Conservation (phyloP, 352 stramenopile species). For the Globisporangium cederbergense region DNA sequence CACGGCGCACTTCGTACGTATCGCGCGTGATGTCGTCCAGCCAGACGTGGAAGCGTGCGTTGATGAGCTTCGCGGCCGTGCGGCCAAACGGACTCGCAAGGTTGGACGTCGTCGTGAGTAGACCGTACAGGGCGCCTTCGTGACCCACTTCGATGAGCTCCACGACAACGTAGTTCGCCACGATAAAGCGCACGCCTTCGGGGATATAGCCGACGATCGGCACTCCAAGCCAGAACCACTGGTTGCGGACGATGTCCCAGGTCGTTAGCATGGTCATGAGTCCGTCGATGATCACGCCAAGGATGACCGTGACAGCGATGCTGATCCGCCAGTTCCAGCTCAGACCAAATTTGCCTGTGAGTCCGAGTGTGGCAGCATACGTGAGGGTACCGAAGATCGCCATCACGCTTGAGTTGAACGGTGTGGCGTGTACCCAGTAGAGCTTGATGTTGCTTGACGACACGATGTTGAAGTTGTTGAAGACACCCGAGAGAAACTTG, state of each 20-base stretch:
- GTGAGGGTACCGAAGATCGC: conserved; percentile 43
- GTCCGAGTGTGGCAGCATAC: conserved; percentile 32
- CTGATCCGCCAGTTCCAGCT: conserved; percentile 59
- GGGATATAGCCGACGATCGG: conserved; percentile 48
- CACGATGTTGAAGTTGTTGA: conserved; percentile 59
- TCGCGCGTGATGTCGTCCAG: conserved; percentile 43
- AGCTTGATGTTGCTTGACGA: conserved; percentile 44
- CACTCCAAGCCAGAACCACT: conserved; percentile 64
- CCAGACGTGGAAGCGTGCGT: conserved; percentile 51
- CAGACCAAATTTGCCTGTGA: conserved; percentile 43
- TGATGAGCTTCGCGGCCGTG: conserved; percentile 47
- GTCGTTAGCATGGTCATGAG: conserved; percentile 51
- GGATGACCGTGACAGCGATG: conserved; percentile 33
- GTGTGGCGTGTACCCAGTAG: conserved; percentile 50
- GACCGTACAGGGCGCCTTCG: conserved; percentile 52
- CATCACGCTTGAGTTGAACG: conserved; percentile 55
- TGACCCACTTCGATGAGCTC: conserved; percentile 46
- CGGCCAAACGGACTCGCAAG: conserved; percentile 40
- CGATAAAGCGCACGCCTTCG: conserved; percentile 53
- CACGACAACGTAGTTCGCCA: conserved; percentile 59
- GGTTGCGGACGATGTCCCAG: conserved; percentile 55
- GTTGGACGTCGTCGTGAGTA: conserved; percentile 55
- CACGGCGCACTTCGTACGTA: conserved; percentile 37
- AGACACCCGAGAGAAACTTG: conserved; percentile 58
- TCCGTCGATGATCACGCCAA: conserved; percentile 24